Conservation (phyloP, 768 basidiomycete genomes). For the Suillus subluteus region DNA sequence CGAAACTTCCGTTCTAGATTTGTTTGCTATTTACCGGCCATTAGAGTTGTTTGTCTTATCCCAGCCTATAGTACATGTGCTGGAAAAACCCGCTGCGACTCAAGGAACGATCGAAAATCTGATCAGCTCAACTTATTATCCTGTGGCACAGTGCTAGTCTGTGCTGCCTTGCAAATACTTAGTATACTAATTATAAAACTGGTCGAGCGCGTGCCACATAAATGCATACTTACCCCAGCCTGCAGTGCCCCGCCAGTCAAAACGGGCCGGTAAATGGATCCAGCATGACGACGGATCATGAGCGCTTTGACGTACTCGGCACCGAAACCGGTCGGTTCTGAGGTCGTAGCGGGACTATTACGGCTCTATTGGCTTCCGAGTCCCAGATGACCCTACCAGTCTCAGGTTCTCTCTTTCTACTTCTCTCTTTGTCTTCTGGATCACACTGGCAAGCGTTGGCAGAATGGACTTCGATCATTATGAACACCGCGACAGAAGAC, state of each 20-base stretch:
- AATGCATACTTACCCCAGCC: background rate
- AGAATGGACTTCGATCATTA: background rate
- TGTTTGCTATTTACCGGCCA: background rate
- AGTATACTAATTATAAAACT: background rate
- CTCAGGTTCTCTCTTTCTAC: background rate
- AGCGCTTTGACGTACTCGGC: background rate
- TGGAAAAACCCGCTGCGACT: background rate
- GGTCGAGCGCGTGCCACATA: background rate
- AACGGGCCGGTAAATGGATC: background rate
- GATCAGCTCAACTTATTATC: background rate
- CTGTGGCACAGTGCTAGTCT: background rate
- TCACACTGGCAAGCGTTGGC: background rate
- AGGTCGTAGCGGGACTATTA: background rate
- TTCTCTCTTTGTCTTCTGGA: background rate
- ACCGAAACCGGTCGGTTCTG: background rate
- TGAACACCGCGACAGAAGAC: constrained; percentile 27
- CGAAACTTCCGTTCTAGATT: constrained; percentile 63
- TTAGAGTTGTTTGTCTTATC: background rate
- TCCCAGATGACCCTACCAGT: background rate
- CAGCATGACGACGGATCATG: background rate
- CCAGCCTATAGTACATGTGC: background rate
- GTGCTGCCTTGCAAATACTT: too few relatives aligned
- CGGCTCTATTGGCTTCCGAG: background rate
- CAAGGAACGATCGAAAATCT: background rate
- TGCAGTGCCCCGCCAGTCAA: background rate